Evolutionary conservation across 768 basidiomycete genomes (phyloP), one percentile per base, ranked within the genome.

Genomic region (Termitomyces sp.): DNA sequence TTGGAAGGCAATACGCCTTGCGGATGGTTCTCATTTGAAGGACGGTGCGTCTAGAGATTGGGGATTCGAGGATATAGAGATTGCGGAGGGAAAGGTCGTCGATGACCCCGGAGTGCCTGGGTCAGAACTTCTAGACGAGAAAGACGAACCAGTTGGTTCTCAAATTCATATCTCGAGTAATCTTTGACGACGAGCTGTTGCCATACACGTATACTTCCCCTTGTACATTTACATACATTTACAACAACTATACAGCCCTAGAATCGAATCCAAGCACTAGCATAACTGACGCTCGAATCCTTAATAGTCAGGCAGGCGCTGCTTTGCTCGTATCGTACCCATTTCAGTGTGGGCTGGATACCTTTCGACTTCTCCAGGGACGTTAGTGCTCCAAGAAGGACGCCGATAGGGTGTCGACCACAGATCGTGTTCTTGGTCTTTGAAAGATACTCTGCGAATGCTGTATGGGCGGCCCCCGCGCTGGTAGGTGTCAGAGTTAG

Each of bases 201-300:
- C 2, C 20, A 39, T 16, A 54, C 36, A 53, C 12, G 18, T 18
- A 32, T 22, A 48, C 22, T 32, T 36, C 5, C 28, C 42, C 28
- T 33, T 13, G n/a, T 48, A 56, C 11, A 53, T 49, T 42, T 44
- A 50, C 38, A 55, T 46, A 32, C 12, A 50, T 39, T 1, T 9
- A 20, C 12, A 7, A 20, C 28, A 4, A 28, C 46, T 5, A 2
- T 12, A 45, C 35, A 39, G 38, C 51, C 55, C 59, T 78, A 90
- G 72, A 92, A 83, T 39, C 77, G 81, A 48, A 93, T 76, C 75
- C 87, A 94, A 35, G 89, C 97, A 71, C 95, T 96, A 8, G 95
- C 96, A 70, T 99, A 99, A 74, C 94, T 96, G 22, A 99, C 97
- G 70, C 96, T 98, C 38, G 90, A 92, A 72, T 95, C 92, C 51